Evolutionary conservation across 345 rosid species (phyloP).

Genomic region (Turnera subulata): DNA sequence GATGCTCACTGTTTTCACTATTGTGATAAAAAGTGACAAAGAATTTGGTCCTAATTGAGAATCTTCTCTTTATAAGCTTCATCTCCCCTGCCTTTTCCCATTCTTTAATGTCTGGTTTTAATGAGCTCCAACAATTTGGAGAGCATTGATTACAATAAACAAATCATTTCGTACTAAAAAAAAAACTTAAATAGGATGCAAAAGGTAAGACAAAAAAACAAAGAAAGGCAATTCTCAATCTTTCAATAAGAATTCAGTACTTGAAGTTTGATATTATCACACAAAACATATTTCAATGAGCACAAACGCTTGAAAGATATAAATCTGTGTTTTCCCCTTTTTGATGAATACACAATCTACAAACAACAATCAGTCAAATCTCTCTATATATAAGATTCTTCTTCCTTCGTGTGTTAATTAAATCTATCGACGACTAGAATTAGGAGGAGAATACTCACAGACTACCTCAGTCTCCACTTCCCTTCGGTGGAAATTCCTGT

Average conservation of each 20-base stretch:
- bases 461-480: slow-evolving; percentile 56
- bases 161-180: too few species aligned
- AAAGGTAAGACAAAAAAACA: too few species aligned
- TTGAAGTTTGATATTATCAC: background rate
- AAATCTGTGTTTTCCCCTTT: background rate
- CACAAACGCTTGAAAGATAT: background rate
- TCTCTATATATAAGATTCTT: background rate
- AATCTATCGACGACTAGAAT: slow-evolving; percentile 5
- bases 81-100: too few species aligned
- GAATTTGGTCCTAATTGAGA: too few species aligned
- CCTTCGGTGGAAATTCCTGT: slow-evolving; percentile 66
- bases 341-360: background rate
- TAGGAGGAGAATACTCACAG: slow-evolving; percentile 50
- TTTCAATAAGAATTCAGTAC: background rate
- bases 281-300: background rate
- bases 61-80: too few species aligned
- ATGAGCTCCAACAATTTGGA: background rate
- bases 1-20: too few species aligned
- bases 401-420: background rate
- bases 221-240: background rate
- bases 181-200: too few species aligned
- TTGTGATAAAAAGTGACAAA: too few species aligned
- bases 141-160: too few species aligned
- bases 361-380: background rate
- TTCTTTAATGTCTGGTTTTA: too few species aligned